Base-by-base conservation (phyloP, 2,329 filamentous ascomycete genomes). In the Colletotrichum endophyticum region DNA sequence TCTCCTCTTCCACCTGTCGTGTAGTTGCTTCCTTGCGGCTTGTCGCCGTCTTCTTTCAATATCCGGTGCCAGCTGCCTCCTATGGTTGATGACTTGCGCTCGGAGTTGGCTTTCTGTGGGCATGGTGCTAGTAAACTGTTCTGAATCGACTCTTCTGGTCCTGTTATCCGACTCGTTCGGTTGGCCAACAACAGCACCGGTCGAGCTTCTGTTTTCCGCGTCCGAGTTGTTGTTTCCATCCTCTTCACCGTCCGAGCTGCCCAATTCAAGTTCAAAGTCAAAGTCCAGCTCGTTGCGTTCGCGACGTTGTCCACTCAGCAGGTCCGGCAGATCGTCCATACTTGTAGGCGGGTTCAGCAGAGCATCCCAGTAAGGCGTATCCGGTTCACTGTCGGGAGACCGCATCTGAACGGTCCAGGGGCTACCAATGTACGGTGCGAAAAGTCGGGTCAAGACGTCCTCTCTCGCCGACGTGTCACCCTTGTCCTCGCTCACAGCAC, bases 1-100 rank as follows among this genome's bases (percentile, higher is more conserved):
- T 62, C 95, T 90, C 75, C 94, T 90, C 80, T 91, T 91, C 95
- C 95, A 97, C 66, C 95, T 90, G 70, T 96, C 92, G 79, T 94
- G 89, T 44, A 95, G 87, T 78, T 89, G 88, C 53, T 85, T 86
- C 16, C 90, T 86, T 2, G 90, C 89, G 8, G 83, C 80, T 3
- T 81, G 83, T 32, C 85, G 83, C 30, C 85, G 83, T 22, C 85
- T 82, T 73, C 85, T 87, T 57, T 87, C 85, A 70, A 86, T 82
- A 66, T 84, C 85, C 3, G 84, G 83, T 2, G 81, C 83, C 49
- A 83, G 78, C 11, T 82, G 84, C n/a, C 84, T 85, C 39, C 80
- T 83, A 27, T 82, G 84, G 8, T 82, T 80, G 16, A 84, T 83
- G 6, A 84, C 83, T 68, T 84, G 84, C 0, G 85, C 85, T 9